A percentile compares a stretch with the other conserved stretches of the same genome.
These are phyloP conservation scores for Phytophthora megakarya DNA, from an alignment of 352 stramenopile species.

Conservation along the genomic window DNA sequence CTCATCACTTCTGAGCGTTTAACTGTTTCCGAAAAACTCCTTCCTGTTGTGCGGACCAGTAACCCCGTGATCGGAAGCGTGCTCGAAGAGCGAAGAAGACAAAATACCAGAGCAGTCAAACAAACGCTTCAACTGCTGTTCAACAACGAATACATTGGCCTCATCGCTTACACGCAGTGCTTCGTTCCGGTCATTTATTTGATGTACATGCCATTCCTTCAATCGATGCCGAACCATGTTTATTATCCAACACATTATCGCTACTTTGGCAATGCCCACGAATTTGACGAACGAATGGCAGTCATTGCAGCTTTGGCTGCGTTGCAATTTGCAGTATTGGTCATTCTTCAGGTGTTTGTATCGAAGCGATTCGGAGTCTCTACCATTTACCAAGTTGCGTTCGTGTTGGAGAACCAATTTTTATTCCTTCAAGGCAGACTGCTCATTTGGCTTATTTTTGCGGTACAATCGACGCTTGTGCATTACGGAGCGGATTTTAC, in stretches of 20 bases:
- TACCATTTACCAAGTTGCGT: slow-evolving; percentile 48
- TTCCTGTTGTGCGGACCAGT: slow-evolving; percentile 13
- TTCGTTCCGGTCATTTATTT: slow-evolving; percentile 41
- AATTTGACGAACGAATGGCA: slow-evolving; percentile 29
- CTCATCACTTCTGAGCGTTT: not conserved
- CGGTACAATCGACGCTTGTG: slow-evolving; percentile 30
- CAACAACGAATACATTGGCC: slow-evolving; percentile 45
- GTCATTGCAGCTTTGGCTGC: slow-evolving; percentile 23
- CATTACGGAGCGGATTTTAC: slow-evolving; percentile 32
- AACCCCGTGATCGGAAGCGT: slow-evolving; percentile 16
- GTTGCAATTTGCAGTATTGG: slow-evolving; percentile 23
- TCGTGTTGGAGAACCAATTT: slow-evolving; percentile 51
- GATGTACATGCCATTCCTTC: slow-evolving; percentile 35
- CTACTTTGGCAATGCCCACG: slow-evolving; percentile 10
- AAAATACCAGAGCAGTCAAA: slow-evolving; percentile 37
- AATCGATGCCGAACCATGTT: slow-evolving; percentile 22
- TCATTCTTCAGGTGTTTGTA: slow-evolving; percentile 31
- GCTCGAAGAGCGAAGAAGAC: slow-evolving; percentile 24
- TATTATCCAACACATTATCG: slow-evolving; percentile 39
- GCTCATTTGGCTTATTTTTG: slow-evolving; percentile 39
- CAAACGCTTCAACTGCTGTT: slow-evolving; percentile 47
- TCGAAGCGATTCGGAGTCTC: slow-evolving; percentile 30
- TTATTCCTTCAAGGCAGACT: slow-evolving; percentile 45
- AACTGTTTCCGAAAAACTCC: slow-evolving; percentile 17
- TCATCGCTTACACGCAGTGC: slow-evolving; percentile 38